These are phyloP conservation scores for Malassezia furfur DNA, from an alignment of 1,284 basidiomycete species.

Conservation along the genomic window DNA sequence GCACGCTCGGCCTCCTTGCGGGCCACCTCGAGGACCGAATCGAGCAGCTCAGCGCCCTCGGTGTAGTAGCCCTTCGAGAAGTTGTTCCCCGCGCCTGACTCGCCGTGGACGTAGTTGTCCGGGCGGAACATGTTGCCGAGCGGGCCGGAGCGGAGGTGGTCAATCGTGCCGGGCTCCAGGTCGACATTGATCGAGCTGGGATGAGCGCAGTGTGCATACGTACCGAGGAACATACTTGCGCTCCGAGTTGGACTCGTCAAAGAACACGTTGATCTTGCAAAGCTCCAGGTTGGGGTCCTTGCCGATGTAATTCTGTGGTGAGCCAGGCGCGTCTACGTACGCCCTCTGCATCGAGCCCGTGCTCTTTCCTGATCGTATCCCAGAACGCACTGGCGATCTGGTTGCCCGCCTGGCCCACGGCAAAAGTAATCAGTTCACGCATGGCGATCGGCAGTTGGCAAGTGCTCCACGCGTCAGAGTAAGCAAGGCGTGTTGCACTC, in stretches of 20 bases:
- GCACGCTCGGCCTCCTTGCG: constrained; percentile 58
- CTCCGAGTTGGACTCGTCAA: constrained; percentile 39
- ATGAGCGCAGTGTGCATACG: constrained; percentile 40
- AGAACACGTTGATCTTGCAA: constrained; percentile 43
- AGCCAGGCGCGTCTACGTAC: constrained; percentile 15
- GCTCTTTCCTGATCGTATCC: constrained; percentile 45
- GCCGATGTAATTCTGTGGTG: constrained; percentile 34
- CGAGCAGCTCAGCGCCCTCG: constrained; percentile 66
- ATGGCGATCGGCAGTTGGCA: neutral
- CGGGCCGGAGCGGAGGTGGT: constrained; percentile 59
- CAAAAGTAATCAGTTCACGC: constrained; percentile 22
- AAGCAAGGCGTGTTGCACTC: neutral
- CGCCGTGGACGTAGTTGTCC: constrained; percentile 59
- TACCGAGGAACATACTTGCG: constrained; percentile 46
- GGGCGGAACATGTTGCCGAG: constrained; percentile 72
- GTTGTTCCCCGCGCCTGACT: constrained; percentile 74
- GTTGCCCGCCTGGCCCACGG: constrained; percentile 57
- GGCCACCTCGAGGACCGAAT: constrained; percentile 60
- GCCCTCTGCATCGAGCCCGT: constrained; percentile 45
- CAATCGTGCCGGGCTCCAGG: constrained; percentile 79
- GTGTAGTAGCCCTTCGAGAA: constrained; percentile 63
- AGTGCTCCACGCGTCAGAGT: neutral
- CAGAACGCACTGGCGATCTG: constrained; percentile 52
- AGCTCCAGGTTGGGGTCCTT: constrained; percentile 33
- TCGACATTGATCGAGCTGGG: constrained; percentile 55